phyloP scores from a whole-genome alignment of 345 rosid genomes.

The Mallotus nudiflorus region DNA sequence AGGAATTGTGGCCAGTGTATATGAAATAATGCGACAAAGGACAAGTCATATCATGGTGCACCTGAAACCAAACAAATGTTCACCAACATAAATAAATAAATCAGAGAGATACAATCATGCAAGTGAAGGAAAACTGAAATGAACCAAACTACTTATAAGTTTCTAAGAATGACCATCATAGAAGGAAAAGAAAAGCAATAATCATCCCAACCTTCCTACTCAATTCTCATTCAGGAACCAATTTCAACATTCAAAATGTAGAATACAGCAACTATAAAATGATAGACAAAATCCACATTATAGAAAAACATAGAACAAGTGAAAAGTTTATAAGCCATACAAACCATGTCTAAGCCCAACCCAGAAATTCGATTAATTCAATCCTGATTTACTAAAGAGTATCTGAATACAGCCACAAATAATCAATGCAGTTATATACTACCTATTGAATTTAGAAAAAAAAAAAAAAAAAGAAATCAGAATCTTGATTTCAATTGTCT shows the following conservation, averaged over 20 bases:
- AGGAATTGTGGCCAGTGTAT: constrained; percentile 89
- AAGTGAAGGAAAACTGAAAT: not conserved
- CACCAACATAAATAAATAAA: not conserved
- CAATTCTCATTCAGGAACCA: too few relatives aligned
- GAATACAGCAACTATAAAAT: not conserved
- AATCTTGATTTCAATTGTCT: not conserved
- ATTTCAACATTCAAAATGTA: not conserved
- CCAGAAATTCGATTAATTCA: not conserved
- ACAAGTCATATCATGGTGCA: constrained; percentile 80
- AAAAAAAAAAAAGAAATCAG: not conserved
- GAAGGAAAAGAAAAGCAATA: too few relatives aligned
- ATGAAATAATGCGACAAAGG: constrained; percentile 90
- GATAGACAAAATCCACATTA: not conserved
- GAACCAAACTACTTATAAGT: not conserved
- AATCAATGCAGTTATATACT: not conserved
- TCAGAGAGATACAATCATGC: not conserved
- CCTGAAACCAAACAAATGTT: constrained; percentile 47
- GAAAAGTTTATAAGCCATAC: not conserved
- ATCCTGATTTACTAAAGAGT: not conserved
- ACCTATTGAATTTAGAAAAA: not conserved
- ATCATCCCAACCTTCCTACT: too few relatives aligned
- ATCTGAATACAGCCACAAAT: not conserved
- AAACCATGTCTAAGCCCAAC: not conserved
- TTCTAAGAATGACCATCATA: not conserved
- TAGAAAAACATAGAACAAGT: not conserved